Conservation (phyloP, 73 alveolate genomes). For the Blepharisma stoltei region DNA sequence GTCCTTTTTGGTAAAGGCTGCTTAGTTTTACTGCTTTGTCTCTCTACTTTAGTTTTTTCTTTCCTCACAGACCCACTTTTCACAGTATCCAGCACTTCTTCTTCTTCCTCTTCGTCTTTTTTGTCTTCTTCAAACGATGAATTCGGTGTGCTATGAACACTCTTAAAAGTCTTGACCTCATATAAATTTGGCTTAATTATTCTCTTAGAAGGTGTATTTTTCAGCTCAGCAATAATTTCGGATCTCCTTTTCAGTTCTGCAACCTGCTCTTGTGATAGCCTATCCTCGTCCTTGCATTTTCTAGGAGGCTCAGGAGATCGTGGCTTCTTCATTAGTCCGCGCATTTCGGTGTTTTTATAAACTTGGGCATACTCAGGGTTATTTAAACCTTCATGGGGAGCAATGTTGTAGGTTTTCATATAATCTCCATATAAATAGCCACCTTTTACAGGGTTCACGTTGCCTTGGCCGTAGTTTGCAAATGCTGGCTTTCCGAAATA, state of each 20-base stretch:
- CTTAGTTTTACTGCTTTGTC: too few relatives aligned
- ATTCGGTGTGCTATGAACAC: too few relatives aligned
- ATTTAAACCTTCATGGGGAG: constrained; percentile 86
- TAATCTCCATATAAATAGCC: constrained; percentile 91
- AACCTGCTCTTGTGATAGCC: constrained; percentile 49
- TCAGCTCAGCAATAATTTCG: too few relatives aligned
- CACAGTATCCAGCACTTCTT: too few relatives aligned
- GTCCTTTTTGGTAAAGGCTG: too few relatives aligned
- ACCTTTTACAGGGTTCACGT: constrained; percentile 88
- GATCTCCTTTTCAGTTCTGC: too few relatives aligned
- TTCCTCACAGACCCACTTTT: too few relatives aligned
- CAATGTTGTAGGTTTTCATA: constrained; percentile 85
- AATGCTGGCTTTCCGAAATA: constrained; percentile 97
- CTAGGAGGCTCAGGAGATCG: constrained; percentile 69
- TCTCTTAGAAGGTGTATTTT: too few relatives aligned
- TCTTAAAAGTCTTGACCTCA: too few relatives aligned
- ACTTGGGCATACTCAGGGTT: constrained; percentile 84
- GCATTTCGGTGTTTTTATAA: constrained; percentile 33
- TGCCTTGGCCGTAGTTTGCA: constrained; percentile 90
- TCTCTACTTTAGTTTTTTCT: too few relatives aligned
- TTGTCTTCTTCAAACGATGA: background rate
- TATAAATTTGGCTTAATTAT: too few relatives aligned
- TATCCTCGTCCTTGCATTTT: constrained; percentile 64
- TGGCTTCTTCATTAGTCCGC: too few relatives aligned
- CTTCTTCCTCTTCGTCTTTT: background rate